Evolutionary conservation across 1,139 yeast species (phyloP), one percentile per base, ranked within the genome.

Genomic region (Pneumocystis canis): DNA sequence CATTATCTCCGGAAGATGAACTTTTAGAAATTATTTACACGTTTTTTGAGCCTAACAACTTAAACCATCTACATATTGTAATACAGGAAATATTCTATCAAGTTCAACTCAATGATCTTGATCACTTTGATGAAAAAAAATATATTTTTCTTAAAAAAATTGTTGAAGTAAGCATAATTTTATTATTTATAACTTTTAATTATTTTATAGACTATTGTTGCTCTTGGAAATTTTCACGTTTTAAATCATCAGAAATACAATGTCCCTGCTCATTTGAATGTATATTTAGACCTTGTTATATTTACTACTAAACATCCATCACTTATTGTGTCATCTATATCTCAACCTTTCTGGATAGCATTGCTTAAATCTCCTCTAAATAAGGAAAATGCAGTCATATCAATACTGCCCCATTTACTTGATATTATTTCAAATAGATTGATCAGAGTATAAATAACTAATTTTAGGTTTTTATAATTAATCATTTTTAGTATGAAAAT

Each of bases 331-430:
- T 86, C 96, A 62, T 97, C 97, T 0, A 79, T 90, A 47, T 87
- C 97, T 0, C 76, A 92, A 64, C 96, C 90, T 71, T 87, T 92
- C 77, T 94, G 98, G 98, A 83, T 84, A 64, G 96, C 89, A 68
- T 90, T 85, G 65, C 78, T 87, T 61, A 72, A 76, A 31, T 76
- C 75, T 72, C 71, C 78, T 68, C 74, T 78, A 62, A 74, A 72
- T 47, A 81, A 83, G 57, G 41, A 57, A 59, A 28, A 61, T 61
- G n/a, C 62, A 58, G 28, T 59, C 53, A 18, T 66, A 64, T 6
- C 60, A 59, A 74, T 85, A 9, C 75, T 87, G 65, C 84, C 90
- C 35, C 84, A 82, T 54, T 76, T 94, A 58, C 76, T 94, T 62
- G 88, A 87, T 69, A 80, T 82, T 59, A 83, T 95, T 1, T 86